Conservation (phyloP, 1,139 yeast species). For the Debaryomyces nepalensis region DNA sequence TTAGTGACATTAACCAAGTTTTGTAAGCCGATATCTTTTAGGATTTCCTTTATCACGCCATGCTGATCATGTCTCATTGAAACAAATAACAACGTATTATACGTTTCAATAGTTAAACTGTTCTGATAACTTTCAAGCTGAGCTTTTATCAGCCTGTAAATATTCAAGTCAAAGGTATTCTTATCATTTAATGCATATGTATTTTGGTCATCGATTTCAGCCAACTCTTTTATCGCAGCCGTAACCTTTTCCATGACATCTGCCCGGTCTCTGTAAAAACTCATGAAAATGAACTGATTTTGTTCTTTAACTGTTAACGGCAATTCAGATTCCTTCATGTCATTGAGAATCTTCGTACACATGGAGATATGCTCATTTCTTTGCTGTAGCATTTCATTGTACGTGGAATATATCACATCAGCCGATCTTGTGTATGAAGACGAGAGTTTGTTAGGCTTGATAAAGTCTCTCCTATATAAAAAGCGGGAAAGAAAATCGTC, state of each 20-base stretch:
- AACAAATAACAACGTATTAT: conserved; percentile 30
- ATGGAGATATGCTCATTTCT: conserved; percentile 26
- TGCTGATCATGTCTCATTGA: conserved; percentile 31
- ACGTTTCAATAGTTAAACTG: conserved; percentile 22
- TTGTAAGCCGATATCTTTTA: conserved; percentile 16
- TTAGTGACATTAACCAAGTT: neutral
- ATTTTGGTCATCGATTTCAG: conserved; percentile 4
- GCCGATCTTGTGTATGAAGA: conserved; percentile 11
- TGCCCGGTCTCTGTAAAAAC: conserved; percentile 36
- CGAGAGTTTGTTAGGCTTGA: conserved; percentile 28
- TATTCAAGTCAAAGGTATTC: conserved; percentile 25
- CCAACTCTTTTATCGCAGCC: conserved; percentile 11
- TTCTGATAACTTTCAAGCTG: neutral
- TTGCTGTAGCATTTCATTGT: conserved; percentile 24
- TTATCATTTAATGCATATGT: conserved; percentile 7
- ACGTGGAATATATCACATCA: conserved; percentile 12
- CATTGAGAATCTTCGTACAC: conserved; percentile 32
- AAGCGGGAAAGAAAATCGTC: conserved; percentile 40
- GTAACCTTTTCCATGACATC: conserved; percentile 23
- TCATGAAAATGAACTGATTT: conserved; percentile 31
- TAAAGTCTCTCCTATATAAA: conserved; percentile 26
- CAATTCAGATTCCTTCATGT: conserved; percentile 28
- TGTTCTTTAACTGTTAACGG: conserved; percentile 40
- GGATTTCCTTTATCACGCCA: conserved; percentile 22
- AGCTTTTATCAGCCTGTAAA: conserved; percentile 21